Evolutionary conservation across 495 filamentous ascomycete genomes (phyloP), one percentile per base, ranked within the genome.

Genomic region (Penicillium odoratum): DNA sequence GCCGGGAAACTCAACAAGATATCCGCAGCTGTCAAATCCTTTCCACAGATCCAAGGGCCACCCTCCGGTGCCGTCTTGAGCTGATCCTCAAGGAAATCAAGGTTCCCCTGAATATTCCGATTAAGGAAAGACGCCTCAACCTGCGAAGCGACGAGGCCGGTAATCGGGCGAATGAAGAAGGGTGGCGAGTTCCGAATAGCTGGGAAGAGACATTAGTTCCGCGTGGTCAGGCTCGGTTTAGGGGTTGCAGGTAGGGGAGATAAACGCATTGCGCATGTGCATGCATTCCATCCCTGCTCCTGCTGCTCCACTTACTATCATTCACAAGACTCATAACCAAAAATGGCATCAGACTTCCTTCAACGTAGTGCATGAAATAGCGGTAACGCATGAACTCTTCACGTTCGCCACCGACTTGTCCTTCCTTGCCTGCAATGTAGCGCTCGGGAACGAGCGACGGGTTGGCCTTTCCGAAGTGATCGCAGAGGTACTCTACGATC

Each of bases 121-220:
- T 78, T 70, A 30, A 95, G 69, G 63, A 85, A 92, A 9, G 62
- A 64, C 3, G 73, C 65, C 29, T 86, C 75, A 29, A 96, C 74
- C 31, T 85, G 83, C 56, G 74, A 71, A 38, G 85, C 84, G 13
- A 96, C 83, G 16, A 80, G 68, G 15, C 73, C 67, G 7, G 89
- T 88, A 56, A 97, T 81, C 16, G 90, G 91, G 43, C 86, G 88
- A 67, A 97, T 75, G 78, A 96, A 92, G 81, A 96, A 96, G 3
- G 92, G 92, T 6, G 85, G 81, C 5, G 84, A 72, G 11, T 81
- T 80, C 57, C 83, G 85, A 50, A 97, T 76, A 11, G 64, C 85
- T 87, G 50, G 25, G n/a, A 26, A 15, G 13, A 28, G 9, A 44
- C 9, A 8, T 31, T 48, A 46, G 34, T 46, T 29, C n/a, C 10